Evolutionary conservation across 805 yeast genomes (phyloP), one percentile per base, ranked within the genome.

Genomic region (Candida xiaguanensis): DNA sequence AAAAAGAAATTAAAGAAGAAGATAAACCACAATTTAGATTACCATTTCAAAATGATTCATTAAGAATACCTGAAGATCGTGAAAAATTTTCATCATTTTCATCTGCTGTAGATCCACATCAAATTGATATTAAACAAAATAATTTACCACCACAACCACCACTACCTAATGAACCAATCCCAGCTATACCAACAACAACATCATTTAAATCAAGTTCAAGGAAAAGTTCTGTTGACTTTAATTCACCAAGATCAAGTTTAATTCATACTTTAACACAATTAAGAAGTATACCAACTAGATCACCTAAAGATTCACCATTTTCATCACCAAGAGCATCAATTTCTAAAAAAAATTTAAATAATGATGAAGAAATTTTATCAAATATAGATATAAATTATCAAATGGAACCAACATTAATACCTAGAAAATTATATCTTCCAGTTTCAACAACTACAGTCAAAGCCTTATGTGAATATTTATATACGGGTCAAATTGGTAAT

Each of bases 401-500:
- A 29, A 61, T 82, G 59, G 88, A 82, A 48, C 80, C 86, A 5
- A 58, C 82, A 25, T 65, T 77, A 40, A 70, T 82, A 26, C 93
- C 95, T 12, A 67, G 95, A 44, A 70, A 78, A 13, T 54, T 85
- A 19, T 84, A 80, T 47, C 55, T 85, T 46, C 93, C 95, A 3
- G 82, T 80, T 60, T 56, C 79, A 2, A 77, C 82, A 1, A 55
- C 63, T 1, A 75, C 87, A 0, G 76, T 83, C 12, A 70, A 70
- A 40, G 88, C 88, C 2, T 74, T 84, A 46, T 66, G 81, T 19
- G 93, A 85, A 52, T 85, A 78, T 55, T 65, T 85, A 40, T 83
- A 81, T 51, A 85, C 90, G 4, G 95, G 93, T 1, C 89, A 84
- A 56, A 76, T 85, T 16, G 87, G 87, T 18, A 77, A 81, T 38